Conservation (phyloP, 805 yeast species). For the Lachancea cidri region DNA sequence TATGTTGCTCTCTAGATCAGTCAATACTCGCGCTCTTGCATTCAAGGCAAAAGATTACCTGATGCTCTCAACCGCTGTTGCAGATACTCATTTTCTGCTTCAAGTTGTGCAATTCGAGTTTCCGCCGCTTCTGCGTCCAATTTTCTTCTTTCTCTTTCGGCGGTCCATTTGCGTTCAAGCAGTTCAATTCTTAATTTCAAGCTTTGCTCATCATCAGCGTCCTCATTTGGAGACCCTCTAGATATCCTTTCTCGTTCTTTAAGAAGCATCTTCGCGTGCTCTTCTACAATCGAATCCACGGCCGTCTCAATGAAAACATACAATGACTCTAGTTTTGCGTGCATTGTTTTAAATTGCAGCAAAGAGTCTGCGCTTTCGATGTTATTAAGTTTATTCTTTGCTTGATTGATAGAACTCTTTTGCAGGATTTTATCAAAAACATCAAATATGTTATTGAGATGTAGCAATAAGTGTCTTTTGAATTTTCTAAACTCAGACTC, state of each 20-base stretch:
- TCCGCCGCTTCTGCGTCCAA: slow-evolving; percentile 55
- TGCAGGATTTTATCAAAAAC: slow-evolving; percentile 54
- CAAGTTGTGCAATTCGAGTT: slow-evolving; percentile 47
- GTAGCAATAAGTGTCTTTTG: slow-evolving; percentile 39
- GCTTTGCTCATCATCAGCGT: slow-evolving; percentile 12
- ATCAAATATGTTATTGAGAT: slow-evolving; percentile 45
- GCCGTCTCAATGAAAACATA: slow-evolving; percentile 57
- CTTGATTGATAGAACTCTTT: slow-evolving; percentile 53
- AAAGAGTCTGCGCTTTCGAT: slow-evolving; percentile 25
- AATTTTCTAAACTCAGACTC: slow-evolving; percentile 37
- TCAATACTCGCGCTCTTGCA: background rate
- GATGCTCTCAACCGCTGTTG: slow-evolving; percentile 6
- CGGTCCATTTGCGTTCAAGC: slow-evolving; percentile 58
- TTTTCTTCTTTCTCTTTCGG: slow-evolving; percentile 64
- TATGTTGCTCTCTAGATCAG: background rate
- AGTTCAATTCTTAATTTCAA: slow-evolving; percentile 53
- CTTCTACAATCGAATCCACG: slow-evolving; percentile 50
- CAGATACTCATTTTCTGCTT: slow-evolving; percentile 42
- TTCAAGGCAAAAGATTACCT: background rate
- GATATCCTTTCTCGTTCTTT: slow-evolving; percentile 13
- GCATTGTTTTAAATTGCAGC: slow-evolving; percentile 25
- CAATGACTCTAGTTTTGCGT: slow-evolving; percentile 38
- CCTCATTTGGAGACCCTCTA: slow-evolving; percentile 11
- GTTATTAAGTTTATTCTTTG: slow-evolving; percentile 45
- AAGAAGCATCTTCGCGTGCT: slow-evolving; percentile 39